These are phyloP conservation scores for Capsella bursapastoris DNA, from an alignment of 345 rosid species.

Conservation along the genomic window DNA sequence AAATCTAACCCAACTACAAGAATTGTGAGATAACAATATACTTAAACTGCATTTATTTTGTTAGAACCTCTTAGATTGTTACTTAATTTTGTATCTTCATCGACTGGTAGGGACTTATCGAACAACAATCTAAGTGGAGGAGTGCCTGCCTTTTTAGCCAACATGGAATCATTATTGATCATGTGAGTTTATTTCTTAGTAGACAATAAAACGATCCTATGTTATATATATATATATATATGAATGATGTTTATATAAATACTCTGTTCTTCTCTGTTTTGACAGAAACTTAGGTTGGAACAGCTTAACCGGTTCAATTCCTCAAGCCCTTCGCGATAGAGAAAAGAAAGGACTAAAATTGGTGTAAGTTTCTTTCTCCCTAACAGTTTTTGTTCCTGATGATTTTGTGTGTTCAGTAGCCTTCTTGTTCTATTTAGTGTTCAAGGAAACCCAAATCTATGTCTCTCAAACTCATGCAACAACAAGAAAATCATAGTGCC, in stretches of 20 bases:
- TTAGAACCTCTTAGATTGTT: not conserved
- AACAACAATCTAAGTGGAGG: conserved; percentile 48
- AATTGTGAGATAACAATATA: conserved; percentile 42
- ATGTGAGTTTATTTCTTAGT: conserved; percentile 44
- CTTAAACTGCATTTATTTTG: not conserved
- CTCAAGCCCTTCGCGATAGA: conserved; percentile 38
- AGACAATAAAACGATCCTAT: not conserved
- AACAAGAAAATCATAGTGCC: conserved; percentile 33
- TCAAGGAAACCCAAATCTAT: conserved; percentile 48
- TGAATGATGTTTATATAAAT: not conserved
- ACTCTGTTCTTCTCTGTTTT: not conserved
- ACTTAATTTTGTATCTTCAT: not conserved
- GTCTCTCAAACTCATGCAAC: conserved; percentile 42
- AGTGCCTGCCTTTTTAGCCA: conserved; percentile 48
- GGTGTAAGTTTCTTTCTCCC: conserved; percentile 30
- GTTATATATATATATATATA: not conserved
- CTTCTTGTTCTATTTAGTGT: conserved; percentile 14
- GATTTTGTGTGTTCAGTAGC: not conserved
- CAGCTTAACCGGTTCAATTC: conserved; percentile 48
- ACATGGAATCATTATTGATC: conserved; percentile 40
- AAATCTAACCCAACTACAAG: conserved; percentile 41
- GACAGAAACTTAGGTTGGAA: conserved; percentile 52
- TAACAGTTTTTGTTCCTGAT: not conserved
- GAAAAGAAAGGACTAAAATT: conserved; percentile 36
- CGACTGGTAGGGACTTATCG: conserved; percentile 47